These are phyloP conservation scores for Coemansia sp. DNA, from an alignment of 192 early-diverging fungal genomes.

Conservation along the genomic window DNA sequence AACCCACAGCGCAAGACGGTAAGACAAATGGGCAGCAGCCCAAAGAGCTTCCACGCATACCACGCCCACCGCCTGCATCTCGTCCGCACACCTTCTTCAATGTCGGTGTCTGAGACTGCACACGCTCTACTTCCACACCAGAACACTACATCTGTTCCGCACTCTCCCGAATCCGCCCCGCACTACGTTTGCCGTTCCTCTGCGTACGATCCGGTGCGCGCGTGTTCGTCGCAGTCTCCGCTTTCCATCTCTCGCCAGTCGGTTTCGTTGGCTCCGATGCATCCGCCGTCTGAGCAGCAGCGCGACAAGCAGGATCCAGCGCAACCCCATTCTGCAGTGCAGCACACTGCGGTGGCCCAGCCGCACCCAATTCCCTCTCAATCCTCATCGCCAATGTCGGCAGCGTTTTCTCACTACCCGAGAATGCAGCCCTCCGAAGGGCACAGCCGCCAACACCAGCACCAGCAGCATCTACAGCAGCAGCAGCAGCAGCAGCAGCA, in stretches of 20 bases:
- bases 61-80: background rate
- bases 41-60: background rate
- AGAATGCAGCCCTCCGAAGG: constrained; percentile 6
- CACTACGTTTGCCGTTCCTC: constrained; percentile 5
- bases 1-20: background rate
- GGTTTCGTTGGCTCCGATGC: background rate
- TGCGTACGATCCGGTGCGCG: background rate
- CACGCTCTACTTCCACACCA: constrained; percentile 2
- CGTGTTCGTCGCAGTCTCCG: background rate
- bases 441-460: constrained; percentile 1
- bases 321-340: background rate
- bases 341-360: background rate
- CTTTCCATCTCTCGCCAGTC: background rate
- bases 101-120: constrained; percentile 7
- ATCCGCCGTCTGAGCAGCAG: background rate
- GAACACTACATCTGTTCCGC: background rate
- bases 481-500: no score
- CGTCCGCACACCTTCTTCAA: background rate
- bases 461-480: background rate
- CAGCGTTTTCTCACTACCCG: background rate
- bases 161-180: background rate
- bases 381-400: background rate
- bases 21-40: constrained; percentile 1
- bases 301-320: background rate
- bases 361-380: background rate